These are phyloP conservation scores for Podaxis mareebaensis DNA, from an alignment of 768 basidiomycete genomes.

Conservation along the genomic window DNA sequence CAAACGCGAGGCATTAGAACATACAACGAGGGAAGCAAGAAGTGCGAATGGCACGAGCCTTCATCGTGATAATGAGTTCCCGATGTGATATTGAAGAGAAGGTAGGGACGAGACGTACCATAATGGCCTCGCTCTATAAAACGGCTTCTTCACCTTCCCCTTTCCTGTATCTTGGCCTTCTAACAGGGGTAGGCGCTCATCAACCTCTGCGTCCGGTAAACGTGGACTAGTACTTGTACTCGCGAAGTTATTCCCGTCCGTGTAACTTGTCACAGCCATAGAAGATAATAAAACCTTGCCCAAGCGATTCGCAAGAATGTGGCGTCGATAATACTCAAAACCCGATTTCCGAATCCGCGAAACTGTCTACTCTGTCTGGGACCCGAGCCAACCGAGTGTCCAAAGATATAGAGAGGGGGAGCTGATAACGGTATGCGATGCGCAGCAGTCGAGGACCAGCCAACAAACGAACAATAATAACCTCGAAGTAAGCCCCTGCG, in stretches of 20 bases:
- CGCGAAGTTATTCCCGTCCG: background rate
- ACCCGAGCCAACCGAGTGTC: no score
- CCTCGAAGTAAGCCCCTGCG: no score
- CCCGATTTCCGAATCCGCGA: background rate
- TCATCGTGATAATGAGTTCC: slow-evolving; percentile 3
- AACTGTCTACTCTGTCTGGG: no score
- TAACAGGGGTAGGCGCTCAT: slow-evolving; percentile 4
- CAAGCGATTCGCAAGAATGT: background rate
- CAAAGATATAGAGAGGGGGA: no score
- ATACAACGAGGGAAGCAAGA: slow-evolving; percentile 62
- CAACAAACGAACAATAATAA: no score
- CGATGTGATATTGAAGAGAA: background rate
- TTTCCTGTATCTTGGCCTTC: background rate
- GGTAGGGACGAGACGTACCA: slow-evolving; percentile 35
- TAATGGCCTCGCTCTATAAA: slow-evolving; percentile 51
- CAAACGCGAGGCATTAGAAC: slow-evolving; percentile 26
- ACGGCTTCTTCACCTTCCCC: slow-evolving; percentile 40
- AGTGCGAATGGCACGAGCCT: slow-evolving; percentile 84
- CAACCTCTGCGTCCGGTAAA: background rate
- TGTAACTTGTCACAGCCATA: background rate
- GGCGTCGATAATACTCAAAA: background rate
- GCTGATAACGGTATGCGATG: no score
- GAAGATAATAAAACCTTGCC: background rate
- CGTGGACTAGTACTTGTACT: slow-evolving; percentile 2
- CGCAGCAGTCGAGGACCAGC: no score